These are phyloP conservation scores for Trichophyton verrucosum DNA, from an alignment of 2,329 filamentous ascomycete species.

Conservation along the genomic window DNA sequence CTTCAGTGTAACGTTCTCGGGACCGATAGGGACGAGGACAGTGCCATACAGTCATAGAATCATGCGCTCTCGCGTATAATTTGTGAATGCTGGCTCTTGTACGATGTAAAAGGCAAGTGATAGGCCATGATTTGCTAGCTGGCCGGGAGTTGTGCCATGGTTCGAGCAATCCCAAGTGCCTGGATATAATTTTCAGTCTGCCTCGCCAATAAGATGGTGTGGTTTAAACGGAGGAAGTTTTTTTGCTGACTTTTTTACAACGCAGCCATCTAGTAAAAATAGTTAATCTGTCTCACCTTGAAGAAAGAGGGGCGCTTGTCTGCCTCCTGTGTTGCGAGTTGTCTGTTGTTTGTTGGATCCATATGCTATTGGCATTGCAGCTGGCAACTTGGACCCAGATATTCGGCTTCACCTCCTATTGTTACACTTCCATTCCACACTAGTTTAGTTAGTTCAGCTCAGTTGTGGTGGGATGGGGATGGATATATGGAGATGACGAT, in stretches of 20 bases:
- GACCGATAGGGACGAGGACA: not conserved
- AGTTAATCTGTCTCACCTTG: not conserved
- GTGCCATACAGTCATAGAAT: not conserved
- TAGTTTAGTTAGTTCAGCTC: not conserved
- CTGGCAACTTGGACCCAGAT: conserved; percentile 2
- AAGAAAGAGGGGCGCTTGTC: not conserved
- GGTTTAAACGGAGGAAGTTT: not conserved
- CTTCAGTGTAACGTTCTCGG: not conserved
- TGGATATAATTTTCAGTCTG: not conserved
- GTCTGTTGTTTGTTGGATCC: conserved; percentile 1
- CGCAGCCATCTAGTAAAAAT: not conserved
- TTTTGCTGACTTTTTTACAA: not conserved
- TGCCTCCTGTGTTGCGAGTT: not conserved
- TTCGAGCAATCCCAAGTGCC: conserved; percentile 1
- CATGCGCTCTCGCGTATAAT: not conserved
- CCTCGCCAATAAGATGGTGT: not conserved
- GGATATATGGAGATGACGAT: too few relatives aligned
- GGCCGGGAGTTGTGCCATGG: not conserved
- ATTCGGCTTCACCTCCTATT: conserved; percentile 3
- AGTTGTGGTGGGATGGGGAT: not conserved
- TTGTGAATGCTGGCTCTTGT: not conserved
- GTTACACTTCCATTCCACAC: conserved; percentile 2
- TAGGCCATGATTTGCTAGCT: not conserved
- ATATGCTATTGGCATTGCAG: not conserved
- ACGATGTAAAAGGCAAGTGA: not conserved